phyloP scores from a whole-genome alignment of 1,284 basidiomycete species.

The Irpex lacteus region DNA sequence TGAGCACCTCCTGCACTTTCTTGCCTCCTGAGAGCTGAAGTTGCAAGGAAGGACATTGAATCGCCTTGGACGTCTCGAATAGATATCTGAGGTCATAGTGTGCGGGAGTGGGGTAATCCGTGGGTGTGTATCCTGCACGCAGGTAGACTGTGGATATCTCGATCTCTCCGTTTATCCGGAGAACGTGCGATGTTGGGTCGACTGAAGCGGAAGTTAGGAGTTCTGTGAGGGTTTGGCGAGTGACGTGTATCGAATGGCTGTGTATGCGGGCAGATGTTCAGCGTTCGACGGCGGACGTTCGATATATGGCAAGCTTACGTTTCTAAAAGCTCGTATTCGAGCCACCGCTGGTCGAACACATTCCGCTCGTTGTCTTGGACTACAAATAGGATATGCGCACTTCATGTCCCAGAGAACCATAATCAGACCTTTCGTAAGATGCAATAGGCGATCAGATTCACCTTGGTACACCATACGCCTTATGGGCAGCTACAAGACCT shows the following conservation, averaged over 20 bases:
- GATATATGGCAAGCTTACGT: not conserved
- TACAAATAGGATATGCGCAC: slow-evolving; percentile 83
- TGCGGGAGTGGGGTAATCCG: slow-evolving; percentile 64
- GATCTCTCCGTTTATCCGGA: slow-evolving; percentile 20
- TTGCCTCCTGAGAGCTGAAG: slow-evolving; percentile 95
- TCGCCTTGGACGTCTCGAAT: slow-evolving; percentile 56
- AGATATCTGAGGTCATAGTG: slow-evolving; percentile 18
- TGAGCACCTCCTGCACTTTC: slow-evolving; percentile 92
- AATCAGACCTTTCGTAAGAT: slow-evolving; percentile 3
- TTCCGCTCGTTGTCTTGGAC: slow-evolving; percentile 92
- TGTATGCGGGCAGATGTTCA: not conserved
- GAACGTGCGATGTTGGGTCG: slow-evolving; percentile 22
- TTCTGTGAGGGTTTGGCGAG: slow-evolving; percentile 76
- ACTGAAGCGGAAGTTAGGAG: slow-evolving; percentile 37
- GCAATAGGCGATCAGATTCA: slow-evolving; percentile 27
- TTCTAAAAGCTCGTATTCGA: slow-evolving; percentile 86
- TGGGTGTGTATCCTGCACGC: slow-evolving; percentile 74
- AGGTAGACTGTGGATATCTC: slow-evolving; percentile 32
- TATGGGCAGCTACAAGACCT: slow-evolving; percentile 81
- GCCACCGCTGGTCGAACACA: slow-evolving; percentile 88
- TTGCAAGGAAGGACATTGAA: slow-evolving; percentile 91
- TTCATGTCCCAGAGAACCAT: slow-evolving; percentile 23
- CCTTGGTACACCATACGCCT: slow-evolving; percentile 63
- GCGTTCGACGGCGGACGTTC: not conserved
- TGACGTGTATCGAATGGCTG: slow-evolving; percentile 67